Base-by-base conservation (phyloP, 345 rosid species). In the Rhizophora apiculata region DNA sequence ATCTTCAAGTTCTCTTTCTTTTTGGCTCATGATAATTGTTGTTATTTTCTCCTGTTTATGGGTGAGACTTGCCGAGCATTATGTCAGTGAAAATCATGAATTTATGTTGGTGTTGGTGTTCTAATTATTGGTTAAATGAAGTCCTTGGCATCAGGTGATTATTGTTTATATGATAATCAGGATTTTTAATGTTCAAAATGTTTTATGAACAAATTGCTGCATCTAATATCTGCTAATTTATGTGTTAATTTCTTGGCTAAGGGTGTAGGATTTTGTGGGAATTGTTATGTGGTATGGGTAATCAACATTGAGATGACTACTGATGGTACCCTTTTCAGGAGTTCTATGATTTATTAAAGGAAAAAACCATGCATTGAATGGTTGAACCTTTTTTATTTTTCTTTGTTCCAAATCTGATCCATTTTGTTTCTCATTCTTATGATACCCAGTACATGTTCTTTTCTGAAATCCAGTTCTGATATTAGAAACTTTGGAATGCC, bases 401-500 rank as follows among this genome's bases (percentile, higher is more conserved):
- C n/a, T 29, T 24, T 29, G 21, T 2, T 29, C 8, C 2, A 43
- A 43, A 43, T 6, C 8, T 52, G 1, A 13, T 43, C 49, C 18
- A 15, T 43, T 43, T 18, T 43, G 49, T 43, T 19, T 43, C 18
- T 13, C 18, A 2, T 43, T 43, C 49, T 43, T 15, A 43, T 13
- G 49, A 11, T 2, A 43, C 5, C 18, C 49, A 13, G 4, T 15
- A 13, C 49, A 3, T 43, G 15, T 56, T 55, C 16, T 26, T 27
- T 56, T 16, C 16, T 56, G 60, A 24, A 22, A 56, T 21, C 60
- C 10, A 26, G 66, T 59, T 29, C 48, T 63, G 67, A 72, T 1
- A 29, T 64, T 5, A 18, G 39, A 51, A 26, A 60, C 31, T 69
- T 64, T 61, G 37, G 62, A 20, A 21, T 71, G 71, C 64, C 32